A percentile compares a stretch with the other conserved stretches of the same genome.
Conservation (phyloP, 768 basidiomycete genomes). For the Tricholoma terreum region DNA sequence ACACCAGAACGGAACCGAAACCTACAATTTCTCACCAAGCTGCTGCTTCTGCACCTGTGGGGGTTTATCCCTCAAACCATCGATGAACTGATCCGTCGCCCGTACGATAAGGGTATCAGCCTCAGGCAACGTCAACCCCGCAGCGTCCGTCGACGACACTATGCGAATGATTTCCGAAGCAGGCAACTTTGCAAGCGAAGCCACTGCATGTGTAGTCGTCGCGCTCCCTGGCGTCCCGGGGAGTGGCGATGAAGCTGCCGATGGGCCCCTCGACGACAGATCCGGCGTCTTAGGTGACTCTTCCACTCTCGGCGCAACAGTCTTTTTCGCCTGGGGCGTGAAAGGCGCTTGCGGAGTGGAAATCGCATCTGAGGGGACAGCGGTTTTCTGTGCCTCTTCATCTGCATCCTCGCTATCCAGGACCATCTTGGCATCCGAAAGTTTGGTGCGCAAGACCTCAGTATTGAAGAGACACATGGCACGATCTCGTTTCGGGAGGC, state of each 20-base stretch:
- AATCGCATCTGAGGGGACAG: conserved; percentile 12
- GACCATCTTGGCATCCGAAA: conserved; percentile 79
- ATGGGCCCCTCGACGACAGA: conserved; percentile 69
- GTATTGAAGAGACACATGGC: conserved; percentile 89
- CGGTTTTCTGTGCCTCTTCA: conserved; percentile 31
- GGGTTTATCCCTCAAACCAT: conserved; percentile 54
- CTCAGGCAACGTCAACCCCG: conserved; percentile 61
- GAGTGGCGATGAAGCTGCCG: conserved; percentile 66
- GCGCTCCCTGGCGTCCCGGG: conserved; percentile 56
- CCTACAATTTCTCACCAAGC: conserved; percentile 73
- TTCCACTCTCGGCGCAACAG: conserved; percentile 29
- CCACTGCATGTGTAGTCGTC: conserved; percentile 52
- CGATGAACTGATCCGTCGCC: conserved; percentile 72
- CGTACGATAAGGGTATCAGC: conserved; percentile 66
- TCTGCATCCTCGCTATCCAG: conserved; percentile 70
- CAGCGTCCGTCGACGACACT: conserved; percentile 47
- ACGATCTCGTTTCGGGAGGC: conserved; percentile 82
- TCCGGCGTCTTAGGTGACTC: conserved; percentile 75
- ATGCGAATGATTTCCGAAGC: conserved; percentile 71
- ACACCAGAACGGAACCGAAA: conserved; percentile 8
- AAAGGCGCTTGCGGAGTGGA: conserved; percentile 31
- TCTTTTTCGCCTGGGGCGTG: conserved; percentile 67
- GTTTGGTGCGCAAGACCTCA: conserved; percentile 73
- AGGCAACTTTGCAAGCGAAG: conserved; percentile 69
- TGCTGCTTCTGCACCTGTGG: conserved; percentile 69